phyloP scores from a whole-genome alignment of 148 eudicot genomes.

The Talinum fruticosum region DNA sequence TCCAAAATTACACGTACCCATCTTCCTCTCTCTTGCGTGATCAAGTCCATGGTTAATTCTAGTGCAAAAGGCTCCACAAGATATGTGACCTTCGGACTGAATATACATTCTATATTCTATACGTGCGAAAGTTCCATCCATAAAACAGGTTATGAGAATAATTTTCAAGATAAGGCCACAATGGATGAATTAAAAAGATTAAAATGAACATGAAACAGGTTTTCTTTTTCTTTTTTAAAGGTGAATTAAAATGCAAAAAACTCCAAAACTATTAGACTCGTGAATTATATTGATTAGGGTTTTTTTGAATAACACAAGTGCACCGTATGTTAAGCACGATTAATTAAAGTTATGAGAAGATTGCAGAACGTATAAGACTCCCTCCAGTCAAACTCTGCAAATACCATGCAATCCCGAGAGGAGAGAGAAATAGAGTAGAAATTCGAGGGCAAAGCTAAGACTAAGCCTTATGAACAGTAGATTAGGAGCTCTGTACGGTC shows the following conservation, averaged over 20 bases:
- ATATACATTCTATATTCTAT: not conserved
- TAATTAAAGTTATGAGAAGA: too few species aligned
- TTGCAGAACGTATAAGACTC: too few species aligned
- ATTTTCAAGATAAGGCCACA: not conserved
- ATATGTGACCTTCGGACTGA: not conserved
- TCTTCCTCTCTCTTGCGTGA: not conserved
- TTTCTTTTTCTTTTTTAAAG: too few species aligned
- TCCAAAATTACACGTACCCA: not conserved
- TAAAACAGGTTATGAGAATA: not conserved
- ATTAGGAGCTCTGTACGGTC: not conserved
- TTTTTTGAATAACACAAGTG: not conserved
- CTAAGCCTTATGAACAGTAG: not conserved
- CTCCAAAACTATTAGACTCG: conserved; percentile 1
- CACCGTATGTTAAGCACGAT: not conserved
- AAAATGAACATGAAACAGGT: not conserved
- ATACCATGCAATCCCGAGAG: not conserved
- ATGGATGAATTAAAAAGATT: not conserved
- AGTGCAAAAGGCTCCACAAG: not conserved
- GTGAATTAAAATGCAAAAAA: not conserved
- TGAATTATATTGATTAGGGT: conserved; percentile 10
- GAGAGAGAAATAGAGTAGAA: not conserved
- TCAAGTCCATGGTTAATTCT: too few species aligned
- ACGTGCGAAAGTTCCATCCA: not conserved
- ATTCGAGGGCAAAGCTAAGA: not conserved
- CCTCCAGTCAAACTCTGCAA: too few species aligned